Conservation (phyloP, 202 grass and related monocot species). For the Panicum hallii region DNA sequence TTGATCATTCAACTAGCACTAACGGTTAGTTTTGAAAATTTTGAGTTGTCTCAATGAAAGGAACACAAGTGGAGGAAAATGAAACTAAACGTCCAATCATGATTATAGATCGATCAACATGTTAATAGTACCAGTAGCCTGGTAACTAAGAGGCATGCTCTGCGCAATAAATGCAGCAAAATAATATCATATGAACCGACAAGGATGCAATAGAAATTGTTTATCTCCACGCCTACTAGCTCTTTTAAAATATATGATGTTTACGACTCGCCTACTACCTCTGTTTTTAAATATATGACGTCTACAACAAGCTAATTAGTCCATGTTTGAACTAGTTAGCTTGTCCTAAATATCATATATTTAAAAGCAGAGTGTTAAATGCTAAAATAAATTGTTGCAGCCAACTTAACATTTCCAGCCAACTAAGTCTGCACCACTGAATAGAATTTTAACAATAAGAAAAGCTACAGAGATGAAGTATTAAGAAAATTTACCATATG, state of each 20-base stretch:
- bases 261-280: neutral
- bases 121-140: slow-evolving; percentile 1
- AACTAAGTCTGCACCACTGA: slow-evolving; percentile 1
- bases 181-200: slow-evolving; percentile 1
- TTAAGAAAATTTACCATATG: slow-evolving; percentile 51
- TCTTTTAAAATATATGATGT: neutral
- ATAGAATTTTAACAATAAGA: neutral
- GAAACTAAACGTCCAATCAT: neutral
- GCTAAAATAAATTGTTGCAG: neutral
- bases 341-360: neutral
- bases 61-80: neutral
- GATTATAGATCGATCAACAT: slow-evolving; percentile 32
- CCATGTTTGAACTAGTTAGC: too few relatives aligned
- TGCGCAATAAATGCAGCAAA: neutral
- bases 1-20: slow-evolving; percentile 1
- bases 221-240: neutral
- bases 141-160: neutral
- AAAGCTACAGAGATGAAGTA: neutral
- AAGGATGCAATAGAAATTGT: neutral
- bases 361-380: neutral
- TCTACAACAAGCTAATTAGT: neutral
- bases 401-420: neutral
- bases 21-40: slow-evolving; percentile 3
- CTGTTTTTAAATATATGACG: neutral
- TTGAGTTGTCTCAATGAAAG: neutral